Percentiles rank a stretch among this genome's conserved stretches.
Conservation (phyloP, 768 basidiomycete genomes). For the Suillus placidus region DNA sequence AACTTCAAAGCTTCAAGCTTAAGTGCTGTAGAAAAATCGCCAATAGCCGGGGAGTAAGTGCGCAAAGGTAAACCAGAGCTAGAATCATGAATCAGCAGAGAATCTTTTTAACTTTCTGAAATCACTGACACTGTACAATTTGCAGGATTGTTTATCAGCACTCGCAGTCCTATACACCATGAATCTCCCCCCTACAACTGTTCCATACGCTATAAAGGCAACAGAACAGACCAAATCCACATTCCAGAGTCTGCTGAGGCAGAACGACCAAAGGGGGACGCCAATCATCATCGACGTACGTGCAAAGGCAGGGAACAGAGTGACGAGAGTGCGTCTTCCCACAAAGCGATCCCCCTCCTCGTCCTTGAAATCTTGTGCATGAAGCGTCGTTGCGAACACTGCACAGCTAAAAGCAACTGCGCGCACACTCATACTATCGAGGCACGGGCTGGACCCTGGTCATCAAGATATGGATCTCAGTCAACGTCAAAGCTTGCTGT, state of each 20-base stretch:
- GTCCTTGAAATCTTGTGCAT: conserved; percentile 32
- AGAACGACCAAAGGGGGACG: conserved; percentile 13
- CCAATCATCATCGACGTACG: conserved; percentile 10
- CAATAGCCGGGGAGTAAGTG: conserved; percentile 15
- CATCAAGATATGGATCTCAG: conserved; percentile 14
- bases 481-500: background rate
- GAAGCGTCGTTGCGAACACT: conserved; percentile 31
- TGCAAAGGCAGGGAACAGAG: conserved; percentile 32
- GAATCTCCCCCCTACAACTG: conserved; percentile 11
- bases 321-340: conserved; percentile 40
- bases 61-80: conserved; percentile 11
- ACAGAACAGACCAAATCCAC: conserved; percentile 3
- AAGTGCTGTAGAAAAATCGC: conserved; percentile 13
- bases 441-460: conserved; percentile 13
- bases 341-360: conserved; percentile 35
- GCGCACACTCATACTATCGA: conserved; percentile 18
- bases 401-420: conserved; percentile 26
- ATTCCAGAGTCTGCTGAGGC: conserved; percentile 9
- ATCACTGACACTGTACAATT: conserved; percentile 12
- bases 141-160: conserved; percentile 11
- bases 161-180: conserved; percentile 1
- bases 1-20: conserved; percentile 8
- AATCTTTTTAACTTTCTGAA: background rate
- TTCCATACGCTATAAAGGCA: conserved; percentile 6
- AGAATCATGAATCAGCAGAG: background rate